Base-by-base conservation (phyloP, 805 yeast species). In the Millerago galiae region DNA sequence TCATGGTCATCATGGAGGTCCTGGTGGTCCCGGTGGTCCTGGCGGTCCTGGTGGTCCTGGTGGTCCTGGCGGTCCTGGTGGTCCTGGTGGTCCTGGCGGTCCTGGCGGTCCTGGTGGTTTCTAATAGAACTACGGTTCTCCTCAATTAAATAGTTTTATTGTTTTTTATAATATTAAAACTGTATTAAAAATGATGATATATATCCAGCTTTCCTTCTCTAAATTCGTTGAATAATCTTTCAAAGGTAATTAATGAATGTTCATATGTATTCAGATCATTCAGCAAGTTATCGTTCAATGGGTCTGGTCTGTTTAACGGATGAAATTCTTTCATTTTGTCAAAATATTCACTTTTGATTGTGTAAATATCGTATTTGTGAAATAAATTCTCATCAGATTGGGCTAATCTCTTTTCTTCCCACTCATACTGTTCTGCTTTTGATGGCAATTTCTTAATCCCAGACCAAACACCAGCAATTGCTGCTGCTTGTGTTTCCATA, bases 391-490 rank as follows among this genome's bases (percentile, higher is more conserved):
- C 56, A 26, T 45, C 47, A 1, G 47, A 64, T 12, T 48, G 47
- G 3, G 39, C 37, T 25, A 63, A 40, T 35, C 63, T 50, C 8
- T 55, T 41, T 8, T 44, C 16, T 28, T 62, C 67, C 68, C 72
- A 68, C 8, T 51, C 43, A 15, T 41, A 43, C 51, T 72, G 77
- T 18, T 66, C 71, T 24, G 63, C 63, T 13, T 53, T 46, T 0
- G 66, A 34, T 1, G 81, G 80, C 21, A 74, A 53, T 10, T 47
- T 12, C 21, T 54, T 59, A 25, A 60, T 60, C 13, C 67, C 66
- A 2, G 76, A 62, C 77, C 79, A 76, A 4, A 74, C 71, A n/a
- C 81, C 81, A 13, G 77, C 75, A 38, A 76, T 60, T 0, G 79
- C 78, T n/a, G 77, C 72, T 2, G 78, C 75, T 37, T 66, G 59